Conservation (phyloP, 1,139 yeast genomes). For the Geotrichum phurueaensis region DNA sequence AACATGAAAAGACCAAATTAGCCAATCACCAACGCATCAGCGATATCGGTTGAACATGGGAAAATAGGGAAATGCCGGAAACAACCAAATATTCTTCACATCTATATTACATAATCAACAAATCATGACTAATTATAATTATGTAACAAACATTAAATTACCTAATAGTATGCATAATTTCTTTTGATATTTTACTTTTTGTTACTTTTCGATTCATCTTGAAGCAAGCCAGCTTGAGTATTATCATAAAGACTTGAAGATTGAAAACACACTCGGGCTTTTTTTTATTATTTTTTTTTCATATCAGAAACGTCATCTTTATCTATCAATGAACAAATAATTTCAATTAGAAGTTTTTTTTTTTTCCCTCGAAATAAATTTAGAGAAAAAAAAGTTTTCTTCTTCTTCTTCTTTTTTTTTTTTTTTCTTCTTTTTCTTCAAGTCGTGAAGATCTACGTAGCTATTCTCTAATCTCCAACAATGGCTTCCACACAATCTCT, state of each 20-base stretch:
- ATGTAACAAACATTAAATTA: neutral
- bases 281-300: neutral
- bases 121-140: neutral
- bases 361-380: neutral
- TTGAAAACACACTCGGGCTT: neutral
- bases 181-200: neutral
- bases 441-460: neutral
- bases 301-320: neutral
- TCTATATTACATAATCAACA: too few relatives aligned
- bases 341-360: neutral
- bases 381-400: neutral
- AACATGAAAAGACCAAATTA: neutral
- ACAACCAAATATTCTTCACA: neutral
- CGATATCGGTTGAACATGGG: neutral
- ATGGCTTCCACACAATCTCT: slow-evolving; percentile 7
- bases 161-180: neutral
- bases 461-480: neutral
- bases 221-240: neutral
- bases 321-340: neutral
- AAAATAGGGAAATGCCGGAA: neutral
- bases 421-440: neutral
- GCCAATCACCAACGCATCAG: neutral
- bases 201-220: neutral
- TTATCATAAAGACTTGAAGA: neutral
- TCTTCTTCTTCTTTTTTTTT: neutral